Evolutionary conservation across 176 grass and related monocot genomes (phyloP).

Genomic region (Eragrostis nindensis): DNA sequence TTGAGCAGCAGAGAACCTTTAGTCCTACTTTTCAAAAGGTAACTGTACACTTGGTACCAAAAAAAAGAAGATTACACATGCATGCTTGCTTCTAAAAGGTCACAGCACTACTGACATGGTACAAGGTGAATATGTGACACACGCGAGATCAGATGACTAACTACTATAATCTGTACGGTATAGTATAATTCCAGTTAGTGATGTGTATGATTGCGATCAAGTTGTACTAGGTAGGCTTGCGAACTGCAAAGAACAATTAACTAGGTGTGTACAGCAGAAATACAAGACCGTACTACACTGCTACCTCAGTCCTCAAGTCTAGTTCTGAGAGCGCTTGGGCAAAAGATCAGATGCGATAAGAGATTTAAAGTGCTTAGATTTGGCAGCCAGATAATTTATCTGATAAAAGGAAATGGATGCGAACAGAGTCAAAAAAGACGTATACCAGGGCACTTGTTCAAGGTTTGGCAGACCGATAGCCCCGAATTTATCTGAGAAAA

Average conservation of each 20-base stretch:
- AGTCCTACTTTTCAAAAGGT: no score
- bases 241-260: not conserved
- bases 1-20: no score
- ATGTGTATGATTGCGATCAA: not conserved
- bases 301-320: not conserved
- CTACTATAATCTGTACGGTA: not conserved
- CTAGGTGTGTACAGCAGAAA: conserved; percentile 13
- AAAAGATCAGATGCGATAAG: not conserved
- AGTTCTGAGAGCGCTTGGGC: not conserved
- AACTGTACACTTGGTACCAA: not conserved
- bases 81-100: not conserved
- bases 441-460: not conserved
- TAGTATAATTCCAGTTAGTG: not conserved
- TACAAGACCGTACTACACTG: not conserved
- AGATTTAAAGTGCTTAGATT: conserved; percentile 19
- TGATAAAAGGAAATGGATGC: not conserved
- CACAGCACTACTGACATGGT: not conserved
- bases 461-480: conserved; percentile 5
- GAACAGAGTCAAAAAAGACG: conserved; percentile 1
- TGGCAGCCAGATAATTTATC: not conserved
- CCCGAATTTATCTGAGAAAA: no score
- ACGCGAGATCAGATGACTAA: not conserved
- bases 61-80: not conserved
- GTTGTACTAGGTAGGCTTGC: no score
- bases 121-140: not conserved